Percentiles rank a stretch among this genome's conserved stretches.
Conservation (phyloP, 2,329 filamentous ascomycete species). For the Aaosphaeria pasadenensis region DNA sequence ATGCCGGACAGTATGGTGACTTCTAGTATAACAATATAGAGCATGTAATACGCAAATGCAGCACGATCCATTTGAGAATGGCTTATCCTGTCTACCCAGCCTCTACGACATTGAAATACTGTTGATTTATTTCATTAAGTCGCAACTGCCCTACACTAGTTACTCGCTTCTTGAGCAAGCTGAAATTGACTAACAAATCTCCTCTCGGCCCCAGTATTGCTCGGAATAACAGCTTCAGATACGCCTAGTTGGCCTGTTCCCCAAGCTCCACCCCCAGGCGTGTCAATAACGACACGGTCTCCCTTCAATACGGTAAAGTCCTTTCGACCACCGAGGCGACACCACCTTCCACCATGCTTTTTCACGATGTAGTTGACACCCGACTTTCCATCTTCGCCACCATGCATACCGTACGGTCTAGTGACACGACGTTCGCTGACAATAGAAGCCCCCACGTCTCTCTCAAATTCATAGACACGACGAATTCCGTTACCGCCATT, state of each 20-base stretch:
- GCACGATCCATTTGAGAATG: no score
- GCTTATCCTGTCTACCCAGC: no score
- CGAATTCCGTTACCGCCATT: constrained; percentile 30
- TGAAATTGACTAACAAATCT: constrained; percentile 15
- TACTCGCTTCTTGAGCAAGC: constrained; percentile 13
- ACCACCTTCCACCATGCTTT: background rate
- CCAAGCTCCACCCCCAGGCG: constrained; percentile 14
- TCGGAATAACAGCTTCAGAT: no score
- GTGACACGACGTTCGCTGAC: constrained; percentile 30
- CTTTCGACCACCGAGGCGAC: background rate
- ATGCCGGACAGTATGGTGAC: no score
- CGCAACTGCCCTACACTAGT: background rate
- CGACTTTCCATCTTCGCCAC: constrained; percentile 27
- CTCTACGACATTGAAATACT: no score
- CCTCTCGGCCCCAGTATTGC: constrained; percentile 1
- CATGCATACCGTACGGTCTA: constrained; percentile 31
- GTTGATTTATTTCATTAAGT: no score
- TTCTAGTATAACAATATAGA: no score
- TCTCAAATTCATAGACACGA: constrained; percentile 28
- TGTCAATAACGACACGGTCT: constrained; percentile 13
- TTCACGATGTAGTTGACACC: constrained; percentile 27
- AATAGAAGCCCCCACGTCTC: constrained; percentile 24
- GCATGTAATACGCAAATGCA: no score
- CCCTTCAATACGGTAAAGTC: constrained; percentile 8
- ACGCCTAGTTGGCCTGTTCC: background rate